Conservation (phyloP, 768 basidiomycete genomes). For the Rhodotorula taiwanensis region DNA sequence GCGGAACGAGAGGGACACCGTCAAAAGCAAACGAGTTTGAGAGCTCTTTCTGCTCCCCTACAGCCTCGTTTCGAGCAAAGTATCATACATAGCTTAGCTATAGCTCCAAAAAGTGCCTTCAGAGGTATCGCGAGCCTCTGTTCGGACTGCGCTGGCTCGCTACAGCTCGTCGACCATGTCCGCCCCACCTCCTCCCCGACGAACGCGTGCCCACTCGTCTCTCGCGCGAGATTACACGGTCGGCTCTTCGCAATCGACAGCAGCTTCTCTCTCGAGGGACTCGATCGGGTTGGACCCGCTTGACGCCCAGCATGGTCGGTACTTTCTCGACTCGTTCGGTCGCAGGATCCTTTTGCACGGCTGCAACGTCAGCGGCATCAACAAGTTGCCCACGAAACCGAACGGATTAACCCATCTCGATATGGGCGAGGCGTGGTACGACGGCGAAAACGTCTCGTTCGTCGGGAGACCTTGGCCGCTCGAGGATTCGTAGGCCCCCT, state of each 20-base stretch:
- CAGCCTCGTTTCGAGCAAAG: no score
- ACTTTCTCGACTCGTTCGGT: constrained; percentile 73
- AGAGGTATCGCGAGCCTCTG: no score
- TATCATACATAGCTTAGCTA: no score
- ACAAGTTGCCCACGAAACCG: constrained; percentile 58
- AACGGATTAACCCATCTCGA: constrained; percentile 44
- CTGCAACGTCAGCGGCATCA: constrained; percentile 73
- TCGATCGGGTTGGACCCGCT: constrained; percentile 60
- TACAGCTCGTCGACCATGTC: not conserved
- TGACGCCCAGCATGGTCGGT: constrained; percentile 61
- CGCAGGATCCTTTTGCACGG: constrained; percentile 75
- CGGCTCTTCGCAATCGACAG: not conserved
- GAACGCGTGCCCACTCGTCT: constrained; percentile 3
- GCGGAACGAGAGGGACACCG: no score
- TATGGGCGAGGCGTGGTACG: constrained; percentile 61
- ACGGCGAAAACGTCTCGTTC: constrained; percentile 66
- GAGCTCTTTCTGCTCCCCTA: no score
- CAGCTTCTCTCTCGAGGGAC: constrained; percentile 53
- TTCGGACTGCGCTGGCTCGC: no score
- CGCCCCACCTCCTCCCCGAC: no score
- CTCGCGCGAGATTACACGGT: constrained; percentile 6
- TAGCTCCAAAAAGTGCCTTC: no score
- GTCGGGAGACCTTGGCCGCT: constrained; percentile 86
- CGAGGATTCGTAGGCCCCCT: constrained; percentile 66
- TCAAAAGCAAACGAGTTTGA: no score